Base-by-base conservation (phyloP, 164 flowering plant genomes). In the Stephania japonica region DNA sequence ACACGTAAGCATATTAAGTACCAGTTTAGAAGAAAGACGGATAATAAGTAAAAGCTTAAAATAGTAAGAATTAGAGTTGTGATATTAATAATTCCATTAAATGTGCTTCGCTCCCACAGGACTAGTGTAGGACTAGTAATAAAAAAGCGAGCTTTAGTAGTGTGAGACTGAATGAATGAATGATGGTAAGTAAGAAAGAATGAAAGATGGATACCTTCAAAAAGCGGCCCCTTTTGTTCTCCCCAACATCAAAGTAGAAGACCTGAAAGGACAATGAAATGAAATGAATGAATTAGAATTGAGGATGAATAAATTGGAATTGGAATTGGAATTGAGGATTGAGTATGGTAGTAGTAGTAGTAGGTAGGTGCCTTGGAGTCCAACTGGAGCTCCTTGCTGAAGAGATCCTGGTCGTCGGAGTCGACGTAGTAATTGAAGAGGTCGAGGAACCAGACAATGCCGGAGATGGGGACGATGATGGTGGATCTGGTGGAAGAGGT, bases 321-420 rank as follows among this genome's bases (percentile, higher is more conserved):
- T n/a, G n/a, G n/a, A n/a, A n/a, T n/a, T n/a, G 16, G 50, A 25
- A 47, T 5, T 64, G 64, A 77, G 21, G 27, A 80, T 47, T 1
- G 62, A 16, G 16, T 18, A 61, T n/a, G n/a, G n/a, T n/a, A n/a
- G n/a, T n/a, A 42, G 43, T 75, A 13, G 4, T 26, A 53, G 8
- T 38, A 10, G 1, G 12, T 43, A n/a, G n/a, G n/a, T 73, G 75
- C 94, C 90, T 95, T 95, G 73, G 93, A 82, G 75, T 95, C 97
- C 59, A 95, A 94, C 88, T 93, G 98, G 86, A 95, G 84, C 71
- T 95, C 99, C 85, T 95, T 95, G 89, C 99, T 95, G 74, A 78
- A 89, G 65, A 83, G 69, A 0, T 93, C 97, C 68, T 86, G 90
- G 1, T 90, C 92, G 9, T 86, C 94, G 43, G 96, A 84, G 82